A percentile compares a stretch with the other conserved stretches of the same genome.
These are phyloP conservation scores for Suaeda aralocaspica DNA, from an alignment of 148 eudicot genomes.

Conservation along the genomic window DNA sequence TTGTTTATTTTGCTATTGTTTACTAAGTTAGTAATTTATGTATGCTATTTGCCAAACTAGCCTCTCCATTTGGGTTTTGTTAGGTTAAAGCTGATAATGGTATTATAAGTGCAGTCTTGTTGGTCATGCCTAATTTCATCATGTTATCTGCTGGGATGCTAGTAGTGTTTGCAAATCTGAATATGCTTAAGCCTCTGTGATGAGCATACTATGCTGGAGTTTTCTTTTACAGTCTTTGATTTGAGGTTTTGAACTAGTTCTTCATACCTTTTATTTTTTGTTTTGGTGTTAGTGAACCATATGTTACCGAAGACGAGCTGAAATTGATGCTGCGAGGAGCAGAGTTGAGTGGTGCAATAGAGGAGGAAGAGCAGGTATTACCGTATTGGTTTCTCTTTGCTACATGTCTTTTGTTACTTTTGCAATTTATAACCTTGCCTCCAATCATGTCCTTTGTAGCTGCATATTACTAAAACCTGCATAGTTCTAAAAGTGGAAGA, in stretches of 20 bases:
- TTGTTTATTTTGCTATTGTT: no score
- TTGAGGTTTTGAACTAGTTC: conserved; percentile 8
- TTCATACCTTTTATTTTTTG: conserved; percentile 20
- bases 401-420: not conserved
- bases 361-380: conserved; percentile 99
- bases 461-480: not conserved
- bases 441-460: not conserved
- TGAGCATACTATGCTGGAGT: not conserved
- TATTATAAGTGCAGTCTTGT: not conserved
- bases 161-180: conserved; percentile 6
- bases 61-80: not conserved
- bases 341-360: conserved; percentile 93
- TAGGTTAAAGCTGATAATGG: not conserved
- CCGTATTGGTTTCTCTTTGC: not conserved
- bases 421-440: not conserved
- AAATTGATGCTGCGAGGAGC: conserved; percentile 98
- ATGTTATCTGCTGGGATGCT: not conserved
- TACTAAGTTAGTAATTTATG: no score
- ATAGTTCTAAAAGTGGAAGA: not conserved
- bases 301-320: conserved; percentile 95
- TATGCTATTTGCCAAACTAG: not conserved
- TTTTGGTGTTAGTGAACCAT: conserved; percentile 64
- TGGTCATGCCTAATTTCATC: conserved; percentile 1
- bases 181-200: not conserved
- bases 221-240: conserved; percentile 8